Base-by-base conservation (phyloP, 352 stramenopile genomes). In the Thraustochytrium sp. region DNA sequence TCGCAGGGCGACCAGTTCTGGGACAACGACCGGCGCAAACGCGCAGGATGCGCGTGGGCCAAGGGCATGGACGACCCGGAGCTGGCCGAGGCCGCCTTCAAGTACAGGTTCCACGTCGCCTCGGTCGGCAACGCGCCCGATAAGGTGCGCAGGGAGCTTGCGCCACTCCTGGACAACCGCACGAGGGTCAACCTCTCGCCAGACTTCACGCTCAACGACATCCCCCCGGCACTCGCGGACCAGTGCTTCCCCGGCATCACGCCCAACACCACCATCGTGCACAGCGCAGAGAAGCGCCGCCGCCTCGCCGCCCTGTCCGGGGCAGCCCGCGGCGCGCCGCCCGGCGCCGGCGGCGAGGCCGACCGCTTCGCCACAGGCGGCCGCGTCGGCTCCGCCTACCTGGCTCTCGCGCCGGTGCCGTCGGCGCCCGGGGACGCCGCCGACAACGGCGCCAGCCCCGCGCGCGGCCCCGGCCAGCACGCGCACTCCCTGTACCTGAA, bases 1-100 rank as follows among this genome's bases (percentile, higher is more conserved):
- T 80, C 31, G 3, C 48, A 80, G 42, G 68, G 68, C 37, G 68
- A 80, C 26, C 68, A 80, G 53, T 80, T 55, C 51, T 80, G 68
- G 68, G 53, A 80, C 53, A 49, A 61, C 51, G 46, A 61, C 11
- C 29, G 49, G 16, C 26, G 68, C 8, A 80, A 80, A 38, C 68
- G 68, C 46, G 68, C 31, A 29, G 53, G 48, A 11, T 80, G 68
- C 51, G 53, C 48, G 18, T 80, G 68, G 68, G 31, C n/a, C 26
- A 64, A 80, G 4, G 68, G 68, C 4, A 80, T 49, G 31, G 23
- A 38, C 23, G 48, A 65, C 26, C 5, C 23, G 5, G 16, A 21
- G 9, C 51, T 80, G 21, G 34, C 34, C 13, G 68, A 80, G 8
- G 48, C 68, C 11, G 53, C 26, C 9, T 40, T 9, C 34, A 80